These are phyloP conservation scores for Cinnamomum chago DNA, from an alignment of 164 flowering plant species.

Conservation along the genomic window DNA sequence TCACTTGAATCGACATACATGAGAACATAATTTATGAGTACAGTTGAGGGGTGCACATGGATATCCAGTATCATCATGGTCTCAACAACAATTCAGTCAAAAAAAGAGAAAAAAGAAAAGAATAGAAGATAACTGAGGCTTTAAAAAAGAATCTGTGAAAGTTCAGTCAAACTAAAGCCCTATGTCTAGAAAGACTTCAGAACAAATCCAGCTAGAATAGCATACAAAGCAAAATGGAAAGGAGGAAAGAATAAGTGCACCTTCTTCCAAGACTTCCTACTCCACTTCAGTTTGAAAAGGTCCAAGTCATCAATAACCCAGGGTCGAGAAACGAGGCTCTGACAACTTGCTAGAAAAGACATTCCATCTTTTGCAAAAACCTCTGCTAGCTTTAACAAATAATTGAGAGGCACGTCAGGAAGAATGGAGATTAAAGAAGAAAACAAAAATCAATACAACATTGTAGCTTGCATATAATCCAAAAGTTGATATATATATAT, in stretches of 20 bases:
- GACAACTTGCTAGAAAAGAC: conserved; percentile 94
- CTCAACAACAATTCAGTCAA: not conserved
- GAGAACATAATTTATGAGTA: not conserved
- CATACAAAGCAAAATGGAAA: not conserved
- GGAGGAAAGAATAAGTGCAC: conserved; percentile 23
- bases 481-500: not conserved
- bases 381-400: conserved; percentile 88
- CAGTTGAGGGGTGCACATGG: not conserved
- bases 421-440: not conserved
- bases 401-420: not conserved
- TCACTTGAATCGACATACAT: not conserved
- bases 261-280: conserved; percentile 86
- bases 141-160: not conserved
- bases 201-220: not conserved
- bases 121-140: not conserved
- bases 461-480: not conserved
- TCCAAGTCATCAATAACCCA: conserved; percentile 99
- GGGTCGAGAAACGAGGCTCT: conserved; percentile 89
- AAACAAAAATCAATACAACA: not conserved
- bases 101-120: too few relatives aligned
- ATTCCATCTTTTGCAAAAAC: conserved; percentile 94
- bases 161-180: not conserved
- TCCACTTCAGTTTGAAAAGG: conserved; percentile 64
- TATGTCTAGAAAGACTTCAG: not conserved
- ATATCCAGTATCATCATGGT: not conserved